phyloP scores from a whole-genome alignment of 2,329 filamentous ascomycete genomes.

The Penicillium expansum region DNA sequence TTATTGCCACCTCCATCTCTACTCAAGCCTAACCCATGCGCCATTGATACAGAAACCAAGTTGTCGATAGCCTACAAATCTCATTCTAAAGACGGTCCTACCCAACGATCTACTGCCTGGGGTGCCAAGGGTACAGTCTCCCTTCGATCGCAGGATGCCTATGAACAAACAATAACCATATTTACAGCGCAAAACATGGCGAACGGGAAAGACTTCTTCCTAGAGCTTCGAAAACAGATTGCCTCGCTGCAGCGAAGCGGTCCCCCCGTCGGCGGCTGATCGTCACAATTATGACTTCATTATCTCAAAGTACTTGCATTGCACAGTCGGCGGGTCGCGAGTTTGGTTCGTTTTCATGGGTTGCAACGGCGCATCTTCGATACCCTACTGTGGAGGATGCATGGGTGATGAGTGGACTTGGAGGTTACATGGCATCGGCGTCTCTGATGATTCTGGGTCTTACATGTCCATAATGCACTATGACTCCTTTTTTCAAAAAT shows the following conservation, averaged over 20 bases:
- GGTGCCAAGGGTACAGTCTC: conserved; percentile 43
- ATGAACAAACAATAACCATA: conserved; percentile 5
- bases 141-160: conserved; percentile 5
- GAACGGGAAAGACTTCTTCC: conserved; percentile 50
- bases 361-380: conserved; percentile 29
- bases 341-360: conserved; percentile 21
- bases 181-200: conserved; percentile 47
- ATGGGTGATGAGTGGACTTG: conserved; percentile 21
- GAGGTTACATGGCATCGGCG: conserved; percentile 25
- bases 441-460: conserved; percentile 19
- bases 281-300: conserved; percentile 9
- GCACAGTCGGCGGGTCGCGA: conserved; percentile 18
- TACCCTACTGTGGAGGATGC: conserved; percentile 26
- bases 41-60: conserved; percentile 31
- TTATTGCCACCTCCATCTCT: neutral
- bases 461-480: conserved; percentile 12
- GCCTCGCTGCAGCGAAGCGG: conserved; percentile 39
- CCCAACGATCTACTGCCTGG: conserved; percentile 42
- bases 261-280: conserved; percentile 37
- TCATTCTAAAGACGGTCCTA: conserved; percentile 36
- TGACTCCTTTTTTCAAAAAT: neutral
- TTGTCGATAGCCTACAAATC: conserved; percentile 39
- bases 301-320: conserved; percentile 17
- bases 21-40: conserved; percentile 5
- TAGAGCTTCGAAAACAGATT: conserved; percentile 50